A percentile compares a stretch with the other conserved stretches of the same genome.
These are phyloP conservation scores for Suillus luteus DNA, from an alignment of 768 basidiomycete genomes.

Conservation along the genomic window DNA sequence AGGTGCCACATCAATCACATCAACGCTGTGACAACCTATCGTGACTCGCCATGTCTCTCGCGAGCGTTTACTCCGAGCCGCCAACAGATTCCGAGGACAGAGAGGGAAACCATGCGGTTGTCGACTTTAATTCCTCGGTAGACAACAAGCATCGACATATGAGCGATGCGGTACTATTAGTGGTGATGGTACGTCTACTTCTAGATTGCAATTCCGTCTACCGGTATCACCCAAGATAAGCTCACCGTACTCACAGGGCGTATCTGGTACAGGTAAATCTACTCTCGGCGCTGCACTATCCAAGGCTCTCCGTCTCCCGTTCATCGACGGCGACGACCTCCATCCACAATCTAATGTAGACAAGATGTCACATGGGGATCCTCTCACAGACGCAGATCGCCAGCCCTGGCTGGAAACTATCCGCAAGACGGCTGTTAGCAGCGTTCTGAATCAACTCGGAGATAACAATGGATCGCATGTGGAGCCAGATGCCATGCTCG, in stretches of 20 bases:
- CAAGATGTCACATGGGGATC: constrained; percentile 81
- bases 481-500: constrained; percentile 17
- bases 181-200: constrained; percentile 51
- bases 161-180: constrained; percentile 36
- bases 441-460: constrained; percentile 14
- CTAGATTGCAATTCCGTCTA: not conserved
- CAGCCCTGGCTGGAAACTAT: constrained; percentile 83
- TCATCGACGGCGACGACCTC: constrained; percentile 88
- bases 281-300: constrained; percentile 71
- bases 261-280: constrained; percentile 74
- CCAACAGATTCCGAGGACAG: constrained; percentile 1
- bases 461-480: constrained; percentile 29
- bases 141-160: constrained; percentile 1
- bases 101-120: not conserved
- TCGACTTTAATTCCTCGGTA: not conserved
- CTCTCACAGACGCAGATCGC: constrained; percentile 82
- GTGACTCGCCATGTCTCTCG: constrained; percentile 1
- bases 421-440: constrained; percentile 55
- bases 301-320: constrained; percentile 62
- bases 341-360: constrained; percentile 82
- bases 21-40: not conserved
- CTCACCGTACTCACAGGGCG: constrained; percentile 50
- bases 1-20: not conserved
- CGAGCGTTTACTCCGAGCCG: not conserved
- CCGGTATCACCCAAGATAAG: not conserved